phyloP scores from a whole-genome alignment of 495 filamentous ascomycete genomes.

The Penicillium goetzii region DNA sequence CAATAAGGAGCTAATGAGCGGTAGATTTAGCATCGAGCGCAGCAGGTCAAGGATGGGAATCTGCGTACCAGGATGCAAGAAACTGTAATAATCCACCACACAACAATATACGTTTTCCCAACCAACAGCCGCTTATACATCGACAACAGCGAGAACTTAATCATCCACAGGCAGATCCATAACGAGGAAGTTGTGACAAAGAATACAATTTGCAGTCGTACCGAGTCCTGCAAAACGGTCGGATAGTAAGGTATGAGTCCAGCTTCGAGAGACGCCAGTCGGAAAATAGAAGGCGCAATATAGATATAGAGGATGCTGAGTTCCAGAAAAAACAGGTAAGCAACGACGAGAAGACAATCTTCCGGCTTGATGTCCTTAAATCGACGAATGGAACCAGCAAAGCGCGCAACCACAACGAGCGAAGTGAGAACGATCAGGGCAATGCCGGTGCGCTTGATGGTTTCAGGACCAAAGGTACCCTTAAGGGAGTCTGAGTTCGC shows the following conservation, averaged over 20 bases:
- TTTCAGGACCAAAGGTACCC: slow-evolving; percentile 17
- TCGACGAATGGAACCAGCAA: slow-evolving; percentile 18
- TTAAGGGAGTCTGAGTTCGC: not conserved
- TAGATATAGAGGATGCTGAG: slow-evolving; percentile 42
- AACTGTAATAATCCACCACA: slow-evolving; percentile 38
- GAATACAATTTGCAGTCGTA: slow-evolving; percentile 39
- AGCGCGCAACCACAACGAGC: slow-evolving; percentile 28
- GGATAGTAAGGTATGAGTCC: not conserved
- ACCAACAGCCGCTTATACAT: slow-evolving; percentile 46
- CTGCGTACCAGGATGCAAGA: not conserved
- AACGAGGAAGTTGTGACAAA: slow-evolving; percentile 49
- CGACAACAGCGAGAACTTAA: slow-evolving; percentile 50
- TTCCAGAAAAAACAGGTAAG: slow-evolving; percentile 35
- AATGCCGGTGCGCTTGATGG: slow-evolving; percentile 28
- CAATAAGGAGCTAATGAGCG: slow-evolving; percentile 34
- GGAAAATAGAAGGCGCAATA: slow-evolving; percentile 35
- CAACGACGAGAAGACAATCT: slow-evolving; percentile 35
- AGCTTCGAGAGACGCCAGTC: slow-evolving; percentile 15
- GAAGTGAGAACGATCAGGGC: slow-evolving; percentile 37
- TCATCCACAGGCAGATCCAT: slow-evolving; percentile 51
- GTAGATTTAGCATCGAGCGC: not conserved
- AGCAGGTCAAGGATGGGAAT: not conserved
- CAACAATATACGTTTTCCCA: slow-evolving; percentile 23
- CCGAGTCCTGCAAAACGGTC: slow-evolving; percentile 24
- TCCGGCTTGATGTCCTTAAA: slow-evolving; percentile 30